Evolutionary conservation across 164 flowering plant species (phyloP).

Genomic region (Magnolia officinalis): DNA sequence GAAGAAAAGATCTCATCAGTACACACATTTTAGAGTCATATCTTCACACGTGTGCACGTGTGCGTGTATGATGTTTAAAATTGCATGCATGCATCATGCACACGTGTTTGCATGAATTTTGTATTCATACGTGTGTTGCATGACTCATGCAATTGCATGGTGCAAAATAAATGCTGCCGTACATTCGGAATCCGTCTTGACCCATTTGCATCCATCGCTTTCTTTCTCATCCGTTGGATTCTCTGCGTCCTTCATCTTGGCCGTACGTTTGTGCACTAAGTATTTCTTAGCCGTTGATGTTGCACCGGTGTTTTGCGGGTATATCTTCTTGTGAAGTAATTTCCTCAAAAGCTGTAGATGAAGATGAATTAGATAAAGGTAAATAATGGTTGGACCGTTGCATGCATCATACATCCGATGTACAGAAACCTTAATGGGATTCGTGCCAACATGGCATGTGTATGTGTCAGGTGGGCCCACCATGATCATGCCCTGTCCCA

Average conservation of each 20-base stretch:
- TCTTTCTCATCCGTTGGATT: constrained; percentile 23
- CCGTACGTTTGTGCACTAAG: constrained; percentile 35
- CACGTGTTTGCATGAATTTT: too few species aligned
- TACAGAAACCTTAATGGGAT: too few species aligned
- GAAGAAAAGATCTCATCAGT: constrained; percentile 5
- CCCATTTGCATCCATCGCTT: constrained; percentile 64
- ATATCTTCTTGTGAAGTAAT: constrained; percentile 63
- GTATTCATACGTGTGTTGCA: too few species aligned
- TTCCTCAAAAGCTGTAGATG: constrained; percentile 56
- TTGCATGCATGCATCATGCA: too few species aligned
- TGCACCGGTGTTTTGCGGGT: constrained; percentile 36
- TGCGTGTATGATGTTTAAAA: too few species aligned
- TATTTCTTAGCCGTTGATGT: constrained; percentile 42
- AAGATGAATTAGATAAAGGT: not conserved
- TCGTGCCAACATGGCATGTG: too few species aligned
- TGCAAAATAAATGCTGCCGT: not conserved
- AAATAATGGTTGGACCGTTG: constrained; percentile 4
- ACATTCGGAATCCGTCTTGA: constrained; percentile 82
- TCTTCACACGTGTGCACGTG: too few species aligned
- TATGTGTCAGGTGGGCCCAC: too few species aligned
- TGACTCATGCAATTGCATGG: not conserved
- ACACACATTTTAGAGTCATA: not conserved
- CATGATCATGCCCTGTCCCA: too few species aligned
- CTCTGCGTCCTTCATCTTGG: constrained; percentile 27
- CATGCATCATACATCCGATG: too few species aligned